Percentiles rank a stretch among this genome's conserved stretches.
phyloP scores from a whole-genome alignment of 2,329 filamentous ascomycete genomes.

The Bipolaris sorokiniana region DNA sequence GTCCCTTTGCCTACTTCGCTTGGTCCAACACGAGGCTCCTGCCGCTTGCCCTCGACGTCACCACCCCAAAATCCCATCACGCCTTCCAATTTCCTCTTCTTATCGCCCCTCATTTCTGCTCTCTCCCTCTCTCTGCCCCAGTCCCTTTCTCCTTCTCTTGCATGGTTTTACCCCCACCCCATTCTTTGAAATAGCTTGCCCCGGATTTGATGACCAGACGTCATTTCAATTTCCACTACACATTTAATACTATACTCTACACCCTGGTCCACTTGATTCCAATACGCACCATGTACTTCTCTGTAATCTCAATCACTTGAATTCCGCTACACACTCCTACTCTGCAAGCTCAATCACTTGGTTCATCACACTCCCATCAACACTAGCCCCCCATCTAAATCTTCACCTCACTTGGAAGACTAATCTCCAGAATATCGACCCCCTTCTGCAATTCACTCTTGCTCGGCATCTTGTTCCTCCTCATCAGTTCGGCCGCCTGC shows the following conservation, averaged over 20 bases:
- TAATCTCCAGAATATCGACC: slow-evolving; percentile 54
- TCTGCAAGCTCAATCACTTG: background rate
- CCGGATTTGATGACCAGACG: background rate
- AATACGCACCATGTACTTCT: background rate
- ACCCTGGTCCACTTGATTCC: too few relatives aligned
- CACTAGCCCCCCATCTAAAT: slow-evolving; percentile 37
- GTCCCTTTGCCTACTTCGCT: background rate
- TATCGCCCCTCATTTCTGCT: background rate
- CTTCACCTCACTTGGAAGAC: slow-evolving; percentile 54
- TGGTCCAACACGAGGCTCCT: slow-evolving; percentile 7
- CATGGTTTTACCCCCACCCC: background rate
- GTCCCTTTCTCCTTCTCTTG: background rate
- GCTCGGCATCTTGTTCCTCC: slow-evolving; percentile 76
- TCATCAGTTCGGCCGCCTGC: slow-evolving; percentile 85
- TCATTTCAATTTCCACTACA: too few relatives aligned
- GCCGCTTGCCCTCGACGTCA: slow-evolving; percentile 24
- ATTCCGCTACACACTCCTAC: background rate
- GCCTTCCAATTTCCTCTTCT: slow-evolving; percentile 11
- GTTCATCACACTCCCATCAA: background rate
- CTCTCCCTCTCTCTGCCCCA: background rate
- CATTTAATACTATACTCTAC: too few relatives aligned
- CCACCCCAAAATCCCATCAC: slow-evolving; percentile 9
- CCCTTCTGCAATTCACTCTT: slow-evolving; percentile 78
- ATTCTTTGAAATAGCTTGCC: background rate
- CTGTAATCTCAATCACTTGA: background rate